phyloP scores from a whole-genome alignment of 2,329 filamentous ascomycete genomes.

The Coniella vitis region DNA sequence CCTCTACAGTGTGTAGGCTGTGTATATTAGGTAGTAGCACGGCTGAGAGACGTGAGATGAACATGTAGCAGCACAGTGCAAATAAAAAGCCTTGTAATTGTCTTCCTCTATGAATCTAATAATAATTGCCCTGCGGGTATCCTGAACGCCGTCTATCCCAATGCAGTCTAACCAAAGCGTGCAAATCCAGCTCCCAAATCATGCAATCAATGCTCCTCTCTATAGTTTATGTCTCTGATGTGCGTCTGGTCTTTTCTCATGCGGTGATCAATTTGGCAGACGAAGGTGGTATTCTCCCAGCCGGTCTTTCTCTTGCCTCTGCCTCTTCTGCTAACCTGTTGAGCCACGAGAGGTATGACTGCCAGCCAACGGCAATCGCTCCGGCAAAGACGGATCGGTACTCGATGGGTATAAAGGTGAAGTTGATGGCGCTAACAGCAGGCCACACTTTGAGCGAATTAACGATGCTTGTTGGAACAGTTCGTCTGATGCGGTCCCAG shows the following conservation, averaged over 20 bases:
- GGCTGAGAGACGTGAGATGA: too few relatives aligned
- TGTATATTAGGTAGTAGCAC: not conserved
- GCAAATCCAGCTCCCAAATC: too few relatives aligned
- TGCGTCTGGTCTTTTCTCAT: not conserved
- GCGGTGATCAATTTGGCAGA: constrained; percentile 1
- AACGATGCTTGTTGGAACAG: constrained; percentile 67
- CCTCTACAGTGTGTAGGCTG: constrained; percentile 7
- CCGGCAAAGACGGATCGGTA: constrained; percentile 77
- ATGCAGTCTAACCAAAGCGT: too few relatives aligned
- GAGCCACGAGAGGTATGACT: constrained; percentile 79
- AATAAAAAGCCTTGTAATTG: not conserved
- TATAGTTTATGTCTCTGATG: too few relatives aligned
- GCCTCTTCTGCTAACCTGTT: constrained; percentile 65
- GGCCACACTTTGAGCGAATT: constrained; percentile 90
- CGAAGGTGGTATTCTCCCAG: constrained; percentile 6
- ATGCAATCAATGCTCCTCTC: not conserved
- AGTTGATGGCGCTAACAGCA: constrained; percentile 75
- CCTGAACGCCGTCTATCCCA: constrained; percentile 8
- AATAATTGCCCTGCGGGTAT: not conserved
- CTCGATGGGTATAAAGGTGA: constrained; percentile 73
- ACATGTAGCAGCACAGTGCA: not conserved
- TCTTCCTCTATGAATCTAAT: not conserved
- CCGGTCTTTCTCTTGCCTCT: constrained; percentile 27
- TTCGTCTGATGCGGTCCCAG: constrained; percentile 63
- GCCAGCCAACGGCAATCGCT: constrained; percentile 79